phyloP scores from a whole-genome alignment of 805 yeast genomes.

The Maudiozyma saulgeensis region DNA sequence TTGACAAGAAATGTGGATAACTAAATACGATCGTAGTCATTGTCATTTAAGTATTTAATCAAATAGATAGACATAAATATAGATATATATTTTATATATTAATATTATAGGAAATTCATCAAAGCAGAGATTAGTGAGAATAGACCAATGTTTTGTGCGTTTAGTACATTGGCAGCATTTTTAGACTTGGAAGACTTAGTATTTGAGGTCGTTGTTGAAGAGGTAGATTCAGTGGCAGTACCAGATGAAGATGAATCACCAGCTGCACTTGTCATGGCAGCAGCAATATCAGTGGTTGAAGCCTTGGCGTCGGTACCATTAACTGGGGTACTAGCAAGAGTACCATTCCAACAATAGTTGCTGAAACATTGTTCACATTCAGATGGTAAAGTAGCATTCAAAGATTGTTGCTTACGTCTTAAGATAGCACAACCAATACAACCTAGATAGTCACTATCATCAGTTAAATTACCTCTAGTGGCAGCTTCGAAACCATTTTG shows the following conservation, averaged over 20 bases:
- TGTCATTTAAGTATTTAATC: too few relatives aligned
- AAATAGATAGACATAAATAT: too few relatives aligned
- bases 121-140: conserved; percentile 1
- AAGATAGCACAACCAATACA: conserved; percentile 80
- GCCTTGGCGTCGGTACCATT: conserved; percentile 5
- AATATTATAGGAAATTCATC: conserved; percentile 5
- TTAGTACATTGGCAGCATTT: conserved; percentile 3
- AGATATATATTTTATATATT: not conserved
- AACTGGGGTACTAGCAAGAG: conserved; percentile 16
- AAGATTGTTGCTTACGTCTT: conserved; percentile 67
- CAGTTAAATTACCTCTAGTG: conserved; percentile 54
- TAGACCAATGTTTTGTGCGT: conserved; percentile 1
- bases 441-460: conserved; percentile 58
- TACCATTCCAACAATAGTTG: conserved; percentile 70
- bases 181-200: not conserved
- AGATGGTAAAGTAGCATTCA: conserved; percentile 44
- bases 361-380: conserved; percentile 67
- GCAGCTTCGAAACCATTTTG: conserved; percentile 67
- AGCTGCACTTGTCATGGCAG: conserved; percentile 7
- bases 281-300: not conserved
- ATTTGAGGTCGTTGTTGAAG: not conserved
- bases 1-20: too few relatives aligned
- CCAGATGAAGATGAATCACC: conserved; percentile 5
- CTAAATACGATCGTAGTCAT: too few relatives aligned
- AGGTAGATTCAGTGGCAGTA: conserved; percentile 3